These are phyloP conservation scores for Lactifluus echinatus DNA, from an alignment of 768 basidiomycete genomes.

Conservation along the genomic window DNA sequence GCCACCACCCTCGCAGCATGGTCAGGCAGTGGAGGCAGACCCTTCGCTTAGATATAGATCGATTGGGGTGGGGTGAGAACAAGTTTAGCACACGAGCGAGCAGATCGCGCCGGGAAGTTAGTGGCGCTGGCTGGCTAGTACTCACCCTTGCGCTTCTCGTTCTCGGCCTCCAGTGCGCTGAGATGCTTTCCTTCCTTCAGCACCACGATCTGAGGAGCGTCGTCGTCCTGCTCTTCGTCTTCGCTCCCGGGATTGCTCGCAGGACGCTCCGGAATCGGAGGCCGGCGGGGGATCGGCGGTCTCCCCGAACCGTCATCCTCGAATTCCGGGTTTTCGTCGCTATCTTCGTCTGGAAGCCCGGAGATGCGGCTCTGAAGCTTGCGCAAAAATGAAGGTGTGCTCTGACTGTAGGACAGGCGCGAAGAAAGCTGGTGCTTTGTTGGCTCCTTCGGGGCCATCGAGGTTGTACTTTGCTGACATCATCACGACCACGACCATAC, in stretches of 20 bases:
- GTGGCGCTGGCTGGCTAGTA: not conserved
- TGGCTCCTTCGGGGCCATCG: conserved; percentile 48
- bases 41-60: conserved; percentile 41
- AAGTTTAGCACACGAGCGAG: too few relatives aligned
- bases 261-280: conserved; percentile 61
- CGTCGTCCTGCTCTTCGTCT: conserved; percentile 56
- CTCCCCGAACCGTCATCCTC: conserved; percentile 62
- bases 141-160: conserved; percentile 64
- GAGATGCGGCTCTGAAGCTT: conserved; percentile 56
- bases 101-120: too few relatives aligned
- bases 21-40: conserved; percentile 46
- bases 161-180: conserved; percentile 66
- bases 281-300: conserved; percentile 67
- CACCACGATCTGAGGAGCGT: conserved; percentile 84
- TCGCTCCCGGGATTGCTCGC: conserved; percentile 63
- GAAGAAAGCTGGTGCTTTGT: conserved; percentile 66
- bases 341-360: conserved; percentile 42
- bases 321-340: conserved; percentile 42
- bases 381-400: conserved; percentile 55
- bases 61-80: too few relatives aligned
- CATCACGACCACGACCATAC: not conserved
- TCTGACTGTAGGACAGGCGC: conserved; percentile 51
- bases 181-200: conserved; percentile 85
- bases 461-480: not conserved
- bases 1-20: too few relatives aligned